phyloP scores from a whole-genome alignment of 192 early-diverging fungal species.

The Chytriomyces sp. region DNA sequence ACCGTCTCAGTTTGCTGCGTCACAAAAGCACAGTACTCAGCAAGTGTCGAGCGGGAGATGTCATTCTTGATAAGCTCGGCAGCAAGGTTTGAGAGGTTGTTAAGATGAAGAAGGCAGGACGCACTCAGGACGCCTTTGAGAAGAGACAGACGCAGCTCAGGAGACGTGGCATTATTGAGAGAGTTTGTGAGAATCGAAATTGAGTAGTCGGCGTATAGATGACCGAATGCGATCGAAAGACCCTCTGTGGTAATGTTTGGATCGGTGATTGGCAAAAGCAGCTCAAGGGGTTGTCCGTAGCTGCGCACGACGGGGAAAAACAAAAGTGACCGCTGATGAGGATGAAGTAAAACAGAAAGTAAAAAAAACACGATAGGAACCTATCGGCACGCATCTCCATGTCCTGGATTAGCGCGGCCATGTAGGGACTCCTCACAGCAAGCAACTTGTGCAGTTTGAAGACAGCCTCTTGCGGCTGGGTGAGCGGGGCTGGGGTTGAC shows the following conservation, averaged over 20 bases:
- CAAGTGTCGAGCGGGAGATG: constrained; percentile 44
- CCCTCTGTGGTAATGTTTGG: constrained; percentile 60
- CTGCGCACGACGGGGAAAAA: constrained; percentile 17
- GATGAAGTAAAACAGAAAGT: not conserved
- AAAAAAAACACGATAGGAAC: constrained; percentile 17
- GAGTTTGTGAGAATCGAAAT: constrained; percentile 31
- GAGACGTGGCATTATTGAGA: constrained; percentile 5
- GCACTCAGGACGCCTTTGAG: constrained; percentile 57
- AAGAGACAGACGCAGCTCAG: constrained; percentile 37
- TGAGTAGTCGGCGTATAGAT: constrained; percentile 57
- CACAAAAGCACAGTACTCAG: constrained; percentile 59
- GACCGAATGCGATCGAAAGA: constrained; percentile 56
- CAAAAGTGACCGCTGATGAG: not conserved
- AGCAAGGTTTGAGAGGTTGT: constrained; percentile 47
- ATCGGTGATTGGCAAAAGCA: constrained; percentile 50
- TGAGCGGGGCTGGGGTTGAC: not conserved
- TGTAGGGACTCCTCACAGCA: constrained; percentile 49
- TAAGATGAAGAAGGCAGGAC: constrained; percentile 54
- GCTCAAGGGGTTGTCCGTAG: constrained; percentile 33
- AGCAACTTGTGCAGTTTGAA: constrained; percentile 62
- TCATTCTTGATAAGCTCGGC: constrained; percentile 55
- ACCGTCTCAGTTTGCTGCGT: constrained; percentile 26
- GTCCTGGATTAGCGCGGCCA: constrained; percentile 47
- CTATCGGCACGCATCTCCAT: constrained; percentile 33
- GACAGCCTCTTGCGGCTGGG: constrained; percentile 36